Evolutionary conservation across 169 alveolate species (phyloP).

Genomic region (Plasmodium sp.): DNA sequence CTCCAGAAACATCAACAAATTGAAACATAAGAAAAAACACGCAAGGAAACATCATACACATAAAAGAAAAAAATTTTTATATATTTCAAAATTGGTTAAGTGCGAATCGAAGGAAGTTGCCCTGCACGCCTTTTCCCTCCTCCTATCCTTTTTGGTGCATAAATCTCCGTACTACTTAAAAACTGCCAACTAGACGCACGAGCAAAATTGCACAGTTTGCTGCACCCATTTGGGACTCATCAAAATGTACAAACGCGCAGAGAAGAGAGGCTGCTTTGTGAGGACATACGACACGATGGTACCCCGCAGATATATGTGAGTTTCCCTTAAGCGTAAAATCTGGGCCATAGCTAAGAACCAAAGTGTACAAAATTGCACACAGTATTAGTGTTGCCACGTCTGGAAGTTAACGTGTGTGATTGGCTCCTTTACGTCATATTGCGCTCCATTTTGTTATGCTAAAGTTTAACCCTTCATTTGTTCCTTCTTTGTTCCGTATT

Average conservation of each 20-base stretch:
- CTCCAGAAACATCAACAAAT: background rate
- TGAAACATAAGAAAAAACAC: background rate
- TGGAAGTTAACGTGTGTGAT: background rate
- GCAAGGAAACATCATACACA: slow-evolving; percentile 1
- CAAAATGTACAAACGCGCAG: background rate
- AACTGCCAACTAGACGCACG: slow-evolving; percentile 23
- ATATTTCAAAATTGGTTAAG: slow-evolving; percentile 74
- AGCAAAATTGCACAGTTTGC: background rate
- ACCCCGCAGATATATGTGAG: background rate
- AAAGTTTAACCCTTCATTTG: background rate
- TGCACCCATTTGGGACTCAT: background rate
- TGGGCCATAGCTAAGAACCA: background rate
- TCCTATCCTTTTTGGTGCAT: slow-evolving; percentile 57
- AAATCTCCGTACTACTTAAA: slow-evolving; percentile 73
- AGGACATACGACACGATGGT: background rate
- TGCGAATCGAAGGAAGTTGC: slow-evolving; percentile 76
- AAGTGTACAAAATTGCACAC: background rate
- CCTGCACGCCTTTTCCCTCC: slow-evolving; percentile 69
- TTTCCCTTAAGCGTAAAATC: background rate
- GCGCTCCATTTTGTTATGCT: background rate
- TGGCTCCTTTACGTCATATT: background rate
- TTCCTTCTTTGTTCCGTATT: background rate
- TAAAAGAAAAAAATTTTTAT: slow-evolving; percentile 52
- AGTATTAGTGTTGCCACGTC: background rate
- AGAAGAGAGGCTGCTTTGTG: background rate